Evolutionary conservation across 139 green algal genomes (phyloP).

Genomic region (Chlorokybus atmophyticus): DNA sequence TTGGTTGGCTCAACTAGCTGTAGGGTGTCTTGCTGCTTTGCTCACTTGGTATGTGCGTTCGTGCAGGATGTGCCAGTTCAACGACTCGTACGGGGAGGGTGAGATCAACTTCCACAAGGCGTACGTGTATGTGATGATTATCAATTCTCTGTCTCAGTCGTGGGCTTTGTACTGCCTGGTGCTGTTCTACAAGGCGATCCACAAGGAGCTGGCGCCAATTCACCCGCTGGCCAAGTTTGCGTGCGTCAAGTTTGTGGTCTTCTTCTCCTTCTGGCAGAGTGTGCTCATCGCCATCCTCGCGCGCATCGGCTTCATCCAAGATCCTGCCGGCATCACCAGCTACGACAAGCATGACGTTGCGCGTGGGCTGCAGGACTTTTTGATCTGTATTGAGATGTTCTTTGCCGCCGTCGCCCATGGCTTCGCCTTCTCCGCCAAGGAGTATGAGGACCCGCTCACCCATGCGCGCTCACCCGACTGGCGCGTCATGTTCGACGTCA

Average conservation of each 20-base stretch:
- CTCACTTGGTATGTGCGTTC: too few relatives aligned
- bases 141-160: conserved; percentile 88
- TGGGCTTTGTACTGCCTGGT: conserved; percentile 90
- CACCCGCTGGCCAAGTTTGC: conserved; percentile 87
- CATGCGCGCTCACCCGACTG: too few relatives aligned
- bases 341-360: neutral
- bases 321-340: neutral
- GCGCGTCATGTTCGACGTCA: too few relatives aligned
- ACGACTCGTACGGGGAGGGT: conserved; percentile 49
- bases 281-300: conserved; percentile 9
- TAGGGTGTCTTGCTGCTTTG: too few relatives aligned
- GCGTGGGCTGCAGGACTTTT: conserved; percentile 66
- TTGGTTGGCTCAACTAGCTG: too few relatives aligned
- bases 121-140: conserved; percentile 39
- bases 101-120: conserved; percentile 7
- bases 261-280: conserved; percentile 90
- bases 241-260: conserved; percentile 86
- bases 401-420: conserved; percentile 73
- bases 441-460: too few relatives aligned
- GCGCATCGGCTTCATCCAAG: neutral
- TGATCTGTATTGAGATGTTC: conserved; percentile 97
- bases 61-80: conserved; percentile 21
- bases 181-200: conserved; percentile 70
- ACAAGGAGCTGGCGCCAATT: conserved; percentile 75
- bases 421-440: conserved; percentile 70